Percentiles rank a stretch among this genome's conserved stretches.
phyloP scores from a whole-genome alignment of 306 rosid species.

The Sesbania bispinosa region DNA sequence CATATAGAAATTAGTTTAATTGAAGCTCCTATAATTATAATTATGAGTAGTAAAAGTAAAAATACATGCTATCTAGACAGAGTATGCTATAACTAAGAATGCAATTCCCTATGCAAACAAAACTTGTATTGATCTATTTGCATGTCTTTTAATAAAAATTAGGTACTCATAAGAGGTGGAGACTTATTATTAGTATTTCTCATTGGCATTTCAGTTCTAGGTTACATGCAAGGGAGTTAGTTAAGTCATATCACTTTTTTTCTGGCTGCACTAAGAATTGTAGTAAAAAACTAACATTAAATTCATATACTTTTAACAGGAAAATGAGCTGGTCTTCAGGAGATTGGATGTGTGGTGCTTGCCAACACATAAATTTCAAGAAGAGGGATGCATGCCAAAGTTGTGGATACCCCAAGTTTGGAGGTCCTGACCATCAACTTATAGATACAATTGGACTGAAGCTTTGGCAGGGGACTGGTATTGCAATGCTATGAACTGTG shows the following conservation, averaged over 20 bases:
- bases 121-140: neutral
- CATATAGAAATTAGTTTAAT: neutral
- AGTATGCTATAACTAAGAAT: neutral
- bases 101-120: neutral
- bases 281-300: neutral
- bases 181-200: neutral
- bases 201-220: neutral
- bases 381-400: slow-evolving; percentile 80
- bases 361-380: slow-evolving; percentile 84
- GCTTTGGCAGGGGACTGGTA: slow-evolving; percentile 87
- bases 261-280: neutral
- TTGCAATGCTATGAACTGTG: slow-evolving; percentile 64
- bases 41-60: neutral
- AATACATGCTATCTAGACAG: neutral
- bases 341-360: slow-evolving; percentile 88
- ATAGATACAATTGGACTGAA: slow-evolving; percentile 59
- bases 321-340: slow-evolving; percentile 87
- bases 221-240: neutral
- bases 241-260: neutral
- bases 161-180: neutral
- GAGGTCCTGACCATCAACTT: slow-evolving; percentile 86
- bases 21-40: neutral
- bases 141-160: neutral
- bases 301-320: slow-evolving; percentile 3
- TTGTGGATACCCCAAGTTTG: slow-evolving; percentile 77